Percentiles rank a stretch among this genome's conserved stretches.
phyloP scores from a whole-genome alignment of 805 yeast genomes.

The Yarrowia hollandica region DNA sequence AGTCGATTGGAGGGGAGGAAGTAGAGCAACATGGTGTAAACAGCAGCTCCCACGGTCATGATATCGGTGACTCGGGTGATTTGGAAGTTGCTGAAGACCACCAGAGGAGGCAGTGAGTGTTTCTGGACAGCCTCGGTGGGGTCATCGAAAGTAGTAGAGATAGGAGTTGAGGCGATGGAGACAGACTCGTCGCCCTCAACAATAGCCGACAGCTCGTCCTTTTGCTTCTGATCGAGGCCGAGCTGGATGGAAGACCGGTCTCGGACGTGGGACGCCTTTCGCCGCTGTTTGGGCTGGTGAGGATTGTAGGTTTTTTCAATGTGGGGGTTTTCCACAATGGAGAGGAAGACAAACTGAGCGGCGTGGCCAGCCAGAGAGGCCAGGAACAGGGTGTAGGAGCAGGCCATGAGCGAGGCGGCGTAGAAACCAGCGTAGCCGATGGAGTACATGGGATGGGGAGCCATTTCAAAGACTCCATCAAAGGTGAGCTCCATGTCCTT shows the following conservation, averaged over 20 bases:
- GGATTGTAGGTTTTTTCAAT: constrained; percentile 66
- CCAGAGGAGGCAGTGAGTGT: constrained; percentile 42
- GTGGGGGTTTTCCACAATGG: constrained; percentile 80
- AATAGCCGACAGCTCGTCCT: neutral
- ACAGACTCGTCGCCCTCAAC: constrained; percentile 24
- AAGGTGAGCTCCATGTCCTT: constrained; percentile 70
- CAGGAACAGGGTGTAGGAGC: constrained; percentile 66
- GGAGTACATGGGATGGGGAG: constrained; percentile 92
- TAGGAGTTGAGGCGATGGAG: neutral
- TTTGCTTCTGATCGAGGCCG: constrained; percentile 1
- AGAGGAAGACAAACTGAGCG: constrained; percentile 71
- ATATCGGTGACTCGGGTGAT: constrained; percentile 63
- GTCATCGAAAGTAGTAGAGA: neutral
- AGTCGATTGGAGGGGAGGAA: constrained; percentile 40
- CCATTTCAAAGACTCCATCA: constrained; percentile 86
- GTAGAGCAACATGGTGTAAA: constrained; percentile 46
- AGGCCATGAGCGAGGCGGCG: constrained; percentile 75
- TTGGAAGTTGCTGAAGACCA: constrained; percentile 64
- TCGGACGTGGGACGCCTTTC: constrained; percentile 30
- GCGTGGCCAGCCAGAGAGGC: constrained; percentile 76
- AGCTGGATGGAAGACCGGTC: constrained; percentile 10
- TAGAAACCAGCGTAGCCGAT: constrained; percentile 86
- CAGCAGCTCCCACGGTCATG: constrained; percentile 46
- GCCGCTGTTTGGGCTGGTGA: constrained; percentile 33
- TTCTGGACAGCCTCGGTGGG: constrained; percentile 17